Evolutionary conservation across 1,284 basidiomycete genomes (phyloP), one percentile per base, ranked within the genome.

Genomic region (Lignosus rhinocerotis): DNA sequence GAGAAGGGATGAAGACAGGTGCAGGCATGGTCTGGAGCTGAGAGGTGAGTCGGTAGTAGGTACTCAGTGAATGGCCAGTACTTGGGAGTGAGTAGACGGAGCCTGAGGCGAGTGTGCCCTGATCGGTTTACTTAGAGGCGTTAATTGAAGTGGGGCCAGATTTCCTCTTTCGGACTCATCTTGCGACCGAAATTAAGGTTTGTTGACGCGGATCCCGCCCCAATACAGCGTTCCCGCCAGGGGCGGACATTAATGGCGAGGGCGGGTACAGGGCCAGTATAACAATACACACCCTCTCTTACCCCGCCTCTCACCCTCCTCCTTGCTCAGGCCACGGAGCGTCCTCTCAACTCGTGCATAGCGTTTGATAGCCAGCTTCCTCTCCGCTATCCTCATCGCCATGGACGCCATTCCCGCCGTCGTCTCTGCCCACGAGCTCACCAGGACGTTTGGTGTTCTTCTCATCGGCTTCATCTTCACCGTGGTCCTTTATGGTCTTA

Each of bases 401-500:
- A 34, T 25, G 14, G 31, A 3, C 25, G 17, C 25, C 30, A 8
- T 39, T 8, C 46, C 30, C 16, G n/a, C 43, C 41, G 50, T 31
- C 17, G 7, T 34, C 36, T 17, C 66, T 30, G 44, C 57, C 2
- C 21, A 56, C 6, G 66, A 68, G 50, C 65, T 68, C 34, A 63
- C 65, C 34, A 43, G 69, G 55, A 78, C 76, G 9, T 67, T 78
- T 43, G 68, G 71, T 38, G 69, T 73, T 14, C 63, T 78, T 25
- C 73, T 77, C 55, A 46, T 74, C 31, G 76, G 75, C 16, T 78
- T 77, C 59, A 70, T 76, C 38, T 65, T 69, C 21, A 64, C 75
- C 6, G 74, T 70, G 10, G 67, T 73, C 4, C 67, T 77, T 32
- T 78, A 78, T 51, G 76, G 76, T 11, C 67, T 78, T 51, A 76